Evolutionary conservation across 2,329 filamentous ascomycete genomes (phyloP).

Genomic region (Pseudogymnoascus sp.): DNA sequence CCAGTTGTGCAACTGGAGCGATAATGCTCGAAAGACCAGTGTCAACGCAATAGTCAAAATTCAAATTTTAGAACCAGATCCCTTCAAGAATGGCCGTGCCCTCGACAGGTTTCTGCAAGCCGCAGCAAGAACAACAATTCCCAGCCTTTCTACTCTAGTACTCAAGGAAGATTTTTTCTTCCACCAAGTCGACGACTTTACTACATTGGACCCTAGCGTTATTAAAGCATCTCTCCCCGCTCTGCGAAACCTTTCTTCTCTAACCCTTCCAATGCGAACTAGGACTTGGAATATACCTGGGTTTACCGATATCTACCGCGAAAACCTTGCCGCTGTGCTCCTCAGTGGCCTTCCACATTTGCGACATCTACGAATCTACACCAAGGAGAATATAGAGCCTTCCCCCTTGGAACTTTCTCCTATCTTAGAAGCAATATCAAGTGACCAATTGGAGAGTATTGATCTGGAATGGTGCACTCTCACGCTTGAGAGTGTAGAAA

Average conservation of each 20-base stretch:
- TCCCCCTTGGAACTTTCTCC: neutral
- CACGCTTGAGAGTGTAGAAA: neutral
- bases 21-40: neutral
- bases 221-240: neutral
- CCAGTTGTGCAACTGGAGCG: neutral
- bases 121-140: neutral
- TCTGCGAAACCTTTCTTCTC: neutral
- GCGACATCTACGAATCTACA: neutral
- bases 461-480: neutral
- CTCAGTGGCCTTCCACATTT: neutral
- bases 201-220: neutral
- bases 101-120: neutral
- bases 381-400: neutral
- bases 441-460: neutral
- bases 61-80: neutral
- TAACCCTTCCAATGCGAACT: neutral
- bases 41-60: neutral
- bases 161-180: neutral
- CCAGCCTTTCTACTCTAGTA: neutral
- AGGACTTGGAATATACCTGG: neutral
- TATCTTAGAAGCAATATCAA: neutral
- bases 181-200: neutral
- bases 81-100: neutral
- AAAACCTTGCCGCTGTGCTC: neutral
- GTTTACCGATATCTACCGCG: neutral